Evolutionary conservation across 345 rosid genomes (phyloP), one percentile per base, ranked within the genome.

Genomic region (Aquilaria sinensis): DNA sequence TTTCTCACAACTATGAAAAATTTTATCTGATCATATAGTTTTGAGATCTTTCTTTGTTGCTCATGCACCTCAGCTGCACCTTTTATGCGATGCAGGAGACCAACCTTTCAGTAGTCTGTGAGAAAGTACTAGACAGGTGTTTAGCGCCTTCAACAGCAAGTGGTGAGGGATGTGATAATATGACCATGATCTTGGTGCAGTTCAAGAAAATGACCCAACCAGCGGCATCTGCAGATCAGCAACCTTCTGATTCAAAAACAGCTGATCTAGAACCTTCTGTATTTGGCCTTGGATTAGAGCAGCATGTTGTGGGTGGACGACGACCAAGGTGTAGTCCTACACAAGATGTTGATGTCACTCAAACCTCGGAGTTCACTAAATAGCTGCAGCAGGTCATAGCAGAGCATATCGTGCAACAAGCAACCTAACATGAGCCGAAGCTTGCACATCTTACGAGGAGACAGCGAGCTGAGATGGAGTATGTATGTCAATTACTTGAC

Each of bases 121-220:
- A 88, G 77, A 83, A 83, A 68, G 93, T 88, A 14, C 79, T 94
- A 0, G 96, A 90, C 53, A 80, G 79, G 72, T 94, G 99, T 68
- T 74, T 94, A 62, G 96, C 99, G 33, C 97, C 99, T 53, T 82
- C 85, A 8, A 88, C 95, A 7, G 77, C 80, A 31, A 67, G 78
- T 8, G 97, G 97, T 12, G 97, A 94, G 78, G 99, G 97, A 66
- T 88, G 99, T 60, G 99, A 94, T 78, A 91, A 94, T 71, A 94
- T 94, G 99, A 94, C 99, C 47, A 94, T 94, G 96, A 84, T 90
- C 75, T 71, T 88, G 80, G 93, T 94, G 59, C 97, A 85, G 71
- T 85, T 94, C 77, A 88, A 85, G 83, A 94, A 88, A 67, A 82
- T 85, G 13, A 43, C 76, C 61, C 65, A 68, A 62, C 47, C 72